Conservation (phyloP, 768 basidiomycete genomes). For the Myochromella boudieri region DNA sequence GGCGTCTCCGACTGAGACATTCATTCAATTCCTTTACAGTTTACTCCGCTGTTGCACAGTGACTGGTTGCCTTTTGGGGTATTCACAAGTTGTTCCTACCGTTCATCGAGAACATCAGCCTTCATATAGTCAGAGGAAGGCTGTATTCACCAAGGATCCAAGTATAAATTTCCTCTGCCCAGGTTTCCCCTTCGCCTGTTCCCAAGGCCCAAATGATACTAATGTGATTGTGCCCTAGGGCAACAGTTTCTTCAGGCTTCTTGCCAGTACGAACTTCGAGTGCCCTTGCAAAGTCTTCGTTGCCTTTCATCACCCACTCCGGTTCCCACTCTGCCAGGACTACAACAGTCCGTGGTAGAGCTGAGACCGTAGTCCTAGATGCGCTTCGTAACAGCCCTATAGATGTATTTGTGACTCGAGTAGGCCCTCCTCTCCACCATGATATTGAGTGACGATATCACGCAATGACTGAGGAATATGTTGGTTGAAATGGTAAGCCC, state of each 20-base stretch:
- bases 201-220: slow-evolving; percentile 50
- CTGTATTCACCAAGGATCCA: no score
- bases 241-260: slow-evolving; percentile 35
- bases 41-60: no score
- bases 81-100: no score
- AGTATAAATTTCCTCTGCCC: slow-evolving; percentile 49
- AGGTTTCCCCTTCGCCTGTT: slow-evolving; percentile 60
- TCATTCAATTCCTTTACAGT: no score
- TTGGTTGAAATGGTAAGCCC: slow-evolving; percentile 38
- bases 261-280: slow-evolving; percentile 35
- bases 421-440: slow-evolving; percentile 34
- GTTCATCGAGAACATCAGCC: no score
- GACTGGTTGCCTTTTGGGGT: no score
- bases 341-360: slow-evolving; percentile 47
- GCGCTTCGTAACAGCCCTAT: slow-evolving; percentile 38
- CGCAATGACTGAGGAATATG: slow-evolving; percentile 23
- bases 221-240: slow-evolving; percentile 61
- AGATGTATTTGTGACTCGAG: slow-evolving; percentile 40
- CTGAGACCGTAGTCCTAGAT: slow-evolving; percentile 29
- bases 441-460: slow-evolving; percentile 34
- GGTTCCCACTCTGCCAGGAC: slow-evolving; percentile 58
- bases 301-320: slow-evolving; percentile 35
- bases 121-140: no score
- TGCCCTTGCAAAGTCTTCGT: slow-evolving; percentile 36
- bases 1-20: no score